Base-by-base conservation (phyloP, 768 basidiomycete species). In the Mycena albidolilacea region DNA sequence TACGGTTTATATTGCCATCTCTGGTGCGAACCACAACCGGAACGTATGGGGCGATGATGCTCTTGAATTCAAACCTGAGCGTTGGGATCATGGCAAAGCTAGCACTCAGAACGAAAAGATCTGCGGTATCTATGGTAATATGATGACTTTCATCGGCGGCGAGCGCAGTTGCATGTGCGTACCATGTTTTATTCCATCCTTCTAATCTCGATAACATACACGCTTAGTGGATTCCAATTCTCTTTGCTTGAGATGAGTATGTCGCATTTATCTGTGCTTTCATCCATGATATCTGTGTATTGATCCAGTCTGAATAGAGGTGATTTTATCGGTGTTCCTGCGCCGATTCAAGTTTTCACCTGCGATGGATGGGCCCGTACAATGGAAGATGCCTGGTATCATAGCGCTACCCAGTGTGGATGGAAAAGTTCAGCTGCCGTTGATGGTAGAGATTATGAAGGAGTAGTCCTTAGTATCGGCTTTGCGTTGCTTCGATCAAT, bases 21-120 rank as follows among this genome's bases (percentile, higher is more conserved):
- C 41, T 30, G 66, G 41, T 8, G 55, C 57, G 41, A 67, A 67
- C 23, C 66, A 67, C 57, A 59, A 59, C 14, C 30, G 30, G 19
- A 15, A 23, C 17, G 30, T 67, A 8, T 67, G 66, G 66, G 66
- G 66, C 0, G 57, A 58, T 5, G 66, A 67, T 37, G 66, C 44
- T 2, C 57, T 67, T 1, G 66, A 67, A 19, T 67, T 67, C 44
- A 67, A 46, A 14, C 66, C 66, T 7, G 66, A 67, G 9, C 66
- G 65, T 12, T 88, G 87, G 86, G n/a, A 39, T 3, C 23, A 62
- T 37, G 59, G 67, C 7, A 68, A 61, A 19, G 67, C 58, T 15
- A 30, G 12, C 5, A 17, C 12, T 3, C 44, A 23, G 12, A 61
- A 15, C 6, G 46, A 23, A 21, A 68, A 68, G 35, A 21, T 61